Evolutionary conservation across 306 rosid species (phyloP).

Genomic region (Begonia peltatifolia): DNA sequence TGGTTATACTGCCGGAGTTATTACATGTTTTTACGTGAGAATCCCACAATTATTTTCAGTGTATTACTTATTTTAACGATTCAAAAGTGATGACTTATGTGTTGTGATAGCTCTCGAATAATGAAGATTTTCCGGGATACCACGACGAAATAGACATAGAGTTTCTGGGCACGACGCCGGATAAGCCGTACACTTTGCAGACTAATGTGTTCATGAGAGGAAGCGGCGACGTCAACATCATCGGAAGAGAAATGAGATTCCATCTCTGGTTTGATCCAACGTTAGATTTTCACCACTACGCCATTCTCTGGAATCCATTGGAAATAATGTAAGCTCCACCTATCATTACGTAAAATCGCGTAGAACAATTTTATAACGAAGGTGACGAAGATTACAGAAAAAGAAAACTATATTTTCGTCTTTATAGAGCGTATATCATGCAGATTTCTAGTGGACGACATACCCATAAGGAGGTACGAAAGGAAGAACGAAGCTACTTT

Average conservation of each 20-base stretch:
- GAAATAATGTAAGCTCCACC: constrained; percentile 55
- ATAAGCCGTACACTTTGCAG: constrained; percentile 71
- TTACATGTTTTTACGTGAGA: constrained; percentile 66
- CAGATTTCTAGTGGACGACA: constrained; percentile 86
- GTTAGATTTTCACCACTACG: constrained; percentile 74
- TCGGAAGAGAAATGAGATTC: constrained; percentile 73
- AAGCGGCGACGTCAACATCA: constrained; percentile 63
- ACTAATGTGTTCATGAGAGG: constrained; percentile 84
- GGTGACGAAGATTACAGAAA: not conserved
- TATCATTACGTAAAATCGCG: not conserved
- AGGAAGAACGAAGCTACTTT: constrained; percentile 68
- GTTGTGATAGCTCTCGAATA: constrained; percentile 62
- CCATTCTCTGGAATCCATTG: constrained; percentile 54
- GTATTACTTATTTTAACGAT: not conserved
- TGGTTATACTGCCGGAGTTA: constrained; percentile 89
- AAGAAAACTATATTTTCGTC: not conserved
- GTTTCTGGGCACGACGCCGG: constrained; percentile 69
- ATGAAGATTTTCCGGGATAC: constrained; percentile 54
- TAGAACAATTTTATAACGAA: too few species aligned
- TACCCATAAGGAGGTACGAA: constrained; percentile 68
- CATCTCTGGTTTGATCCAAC: constrained; percentile 96
- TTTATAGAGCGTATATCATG: not conserved
- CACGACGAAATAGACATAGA: constrained; percentile 91
- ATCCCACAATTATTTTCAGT: not conserved
- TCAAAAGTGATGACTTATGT: too few species aligned